phyloP scores from a whole-genome alignment of 257 asterid species.

The Apocynum venetum region DNA sequence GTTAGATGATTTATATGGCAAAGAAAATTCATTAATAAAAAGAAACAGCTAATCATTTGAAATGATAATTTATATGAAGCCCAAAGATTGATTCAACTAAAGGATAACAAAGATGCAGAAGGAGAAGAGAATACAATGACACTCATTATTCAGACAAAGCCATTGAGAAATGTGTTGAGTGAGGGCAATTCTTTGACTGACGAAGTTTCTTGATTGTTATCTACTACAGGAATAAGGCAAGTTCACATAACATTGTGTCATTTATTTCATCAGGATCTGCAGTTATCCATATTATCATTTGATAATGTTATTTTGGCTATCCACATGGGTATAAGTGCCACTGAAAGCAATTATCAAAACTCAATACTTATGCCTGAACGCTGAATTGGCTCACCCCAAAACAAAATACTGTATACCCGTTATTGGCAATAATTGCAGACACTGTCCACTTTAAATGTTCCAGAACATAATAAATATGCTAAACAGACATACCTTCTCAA shows the following conservation, averaged over 20 bases:
- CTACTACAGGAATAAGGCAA: background rate
- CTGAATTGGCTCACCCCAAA: background rate
- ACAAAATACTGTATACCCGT: background rate
- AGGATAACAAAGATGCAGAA: background rate
- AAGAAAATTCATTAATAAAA: background rate
- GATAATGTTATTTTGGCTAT: background rate
- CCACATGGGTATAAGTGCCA: background rate
- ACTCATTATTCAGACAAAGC: background rate
- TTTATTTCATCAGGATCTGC: background rate
- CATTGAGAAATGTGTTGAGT: background rate
- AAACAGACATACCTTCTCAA: constrained; percentile 59
- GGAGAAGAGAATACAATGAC: background rate
- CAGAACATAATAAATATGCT: background rate
- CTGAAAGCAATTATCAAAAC: background rate
- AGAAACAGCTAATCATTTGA: background rate
- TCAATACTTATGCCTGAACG: background rate
- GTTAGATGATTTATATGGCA: background rate
- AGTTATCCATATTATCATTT: background rate
- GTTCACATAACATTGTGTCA: background rate
- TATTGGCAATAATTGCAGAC: background rate
- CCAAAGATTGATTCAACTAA: background rate
- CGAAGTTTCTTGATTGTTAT: background rate
- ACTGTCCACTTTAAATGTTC: background rate
- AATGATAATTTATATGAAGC: background rate
- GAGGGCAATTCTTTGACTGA: background rate